These are phyloP conservation scores for Blumeria hordei DNA, from an alignment of 2,329 filamentous ascomycete species.

Conservation along the genomic window DNA sequence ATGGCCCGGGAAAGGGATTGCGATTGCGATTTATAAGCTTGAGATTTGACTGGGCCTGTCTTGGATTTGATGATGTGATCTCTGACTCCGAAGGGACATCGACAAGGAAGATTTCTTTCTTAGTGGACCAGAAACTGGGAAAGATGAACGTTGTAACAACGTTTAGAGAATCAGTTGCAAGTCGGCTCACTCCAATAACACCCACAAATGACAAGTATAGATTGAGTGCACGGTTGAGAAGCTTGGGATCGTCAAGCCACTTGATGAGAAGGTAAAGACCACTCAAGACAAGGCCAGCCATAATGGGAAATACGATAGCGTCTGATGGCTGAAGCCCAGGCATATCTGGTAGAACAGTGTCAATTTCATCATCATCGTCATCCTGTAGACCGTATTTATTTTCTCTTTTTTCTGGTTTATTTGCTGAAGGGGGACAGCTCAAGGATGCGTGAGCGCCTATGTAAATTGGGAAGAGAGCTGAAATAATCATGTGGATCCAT, in stretches of 20 bases:
- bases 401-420: slow-evolving; percentile 12
- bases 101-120: slow-evolving; percentile 25
- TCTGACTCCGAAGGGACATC: slow-evolving; percentile 13
- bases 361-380: slow-evolving; percentile 24
- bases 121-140: slow-evolving; percentile 39
- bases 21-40: slow-evolving; percentile 8
- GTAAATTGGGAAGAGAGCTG: slow-evolving; percentile 64
- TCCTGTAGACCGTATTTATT: slow-evolving; percentile 24
- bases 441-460: slow-evolving; percentile 68
- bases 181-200: slow-evolving; percentile 30
- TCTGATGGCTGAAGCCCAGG: slow-evolving; percentile 52
- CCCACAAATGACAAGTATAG: slow-evolving; percentile 44
- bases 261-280: slow-evolving; percentile 75
- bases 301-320: slow-evolving; percentile 61
- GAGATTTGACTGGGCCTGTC: too few relatives aligned
- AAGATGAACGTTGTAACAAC: slow-evolving; percentile 44
- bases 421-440: slow-evolving; percentile 59
- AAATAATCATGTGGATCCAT: slow-evolving; percentile 30
- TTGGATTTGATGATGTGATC: slow-evolving; percentile 3
- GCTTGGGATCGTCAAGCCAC: slow-evolving; percentile 56
- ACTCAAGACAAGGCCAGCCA: slow-evolving; percentile 47
- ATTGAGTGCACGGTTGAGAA: slow-evolving; percentile 63
- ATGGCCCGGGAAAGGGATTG: slow-evolving; percentile 19
- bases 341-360: slow-evolving; percentile 33
- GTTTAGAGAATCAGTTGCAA: slow-evolving; percentile 48